Evolutionary conservation across 2,329 filamentous ascomycete species (phyloP).

Genomic region (Geosmithia flava): DNA sequence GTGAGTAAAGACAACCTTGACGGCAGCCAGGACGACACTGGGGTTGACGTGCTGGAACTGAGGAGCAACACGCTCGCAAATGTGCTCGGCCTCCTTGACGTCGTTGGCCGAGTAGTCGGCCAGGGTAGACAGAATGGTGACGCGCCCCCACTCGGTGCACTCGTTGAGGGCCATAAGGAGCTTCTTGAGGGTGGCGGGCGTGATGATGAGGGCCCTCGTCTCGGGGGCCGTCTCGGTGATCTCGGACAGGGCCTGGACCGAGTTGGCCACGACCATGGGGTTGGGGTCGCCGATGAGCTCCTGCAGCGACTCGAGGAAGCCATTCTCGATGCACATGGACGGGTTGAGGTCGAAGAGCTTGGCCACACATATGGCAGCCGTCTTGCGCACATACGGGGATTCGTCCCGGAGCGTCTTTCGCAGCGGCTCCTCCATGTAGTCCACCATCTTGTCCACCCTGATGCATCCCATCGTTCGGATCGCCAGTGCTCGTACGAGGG

Average conservation of each 20-base stretch:
- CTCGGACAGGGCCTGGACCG: conserved; percentile 84
- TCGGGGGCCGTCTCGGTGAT: conserved; percentile 86
- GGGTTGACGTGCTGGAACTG: conserved; percentile 99
- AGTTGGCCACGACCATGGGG: conserved; percentile 98
- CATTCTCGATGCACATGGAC: conserved; percentile 86
- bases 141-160: conserved; percentile 95
- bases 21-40: conserved; percentile 90
- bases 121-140: conserved; percentile 82
- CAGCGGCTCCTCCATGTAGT: conserved; percentile 98
- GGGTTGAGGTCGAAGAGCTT: conserved; percentile 96
- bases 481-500: conserved; percentile 83
- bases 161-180: conserved; percentile 93
- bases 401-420: conserved; percentile 94
- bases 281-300: conserved; percentile 96
- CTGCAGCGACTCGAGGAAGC: conserved; percentile 85
- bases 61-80: conserved; percentile 89
- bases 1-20: conserved; percentile 95
- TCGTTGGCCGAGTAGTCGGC: conserved; percentile 82
- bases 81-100: conserved; percentile 92
- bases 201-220: conserved; percentile 76
- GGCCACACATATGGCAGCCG: conserved; percentile 91
- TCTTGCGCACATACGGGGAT: conserved; percentile 96
- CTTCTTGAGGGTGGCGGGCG: conserved; percentile 77
- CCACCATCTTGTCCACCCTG: conserved; percentile 97
- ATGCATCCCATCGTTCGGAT: conserved; percentile 99